Base-by-base conservation (phyloP, 179 eudicot species). In the Silene noctiflora region DNA sequence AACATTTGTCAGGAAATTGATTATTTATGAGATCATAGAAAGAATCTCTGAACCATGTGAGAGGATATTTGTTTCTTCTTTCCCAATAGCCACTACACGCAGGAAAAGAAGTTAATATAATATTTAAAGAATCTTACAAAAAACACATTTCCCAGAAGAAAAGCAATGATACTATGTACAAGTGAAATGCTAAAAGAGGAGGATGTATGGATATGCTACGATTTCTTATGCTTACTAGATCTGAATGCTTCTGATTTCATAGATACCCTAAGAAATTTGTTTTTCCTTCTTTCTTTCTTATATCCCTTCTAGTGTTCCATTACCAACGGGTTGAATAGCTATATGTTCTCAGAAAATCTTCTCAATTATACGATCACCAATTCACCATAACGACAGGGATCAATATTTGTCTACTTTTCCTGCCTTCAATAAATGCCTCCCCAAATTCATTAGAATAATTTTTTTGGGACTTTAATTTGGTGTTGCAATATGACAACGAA, bases 401-500 rank as follows among this genome's bases (percentile, higher is more conserved):
- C 51, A 68, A 56, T 24, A 73, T 20, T 68, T 33, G 69, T 31
- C 69, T 13, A 27, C 19, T 14, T n/a, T 55, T 67, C 71, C 33
- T 55, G 44, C n/a, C 53, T 67, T 69, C 20, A 20, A 42, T 69
- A 56, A 56, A 56, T 56, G 60, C 60, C 21, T 17, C 60, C 19
- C 60, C 19, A 56, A n/a, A 17, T 56, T 11, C 60, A 17, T 56
- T 56, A 21, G 60, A 56, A 56, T 56, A 12, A 8, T 42, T 17
- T 17, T 17, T 60, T 66, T 20, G 78, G 29, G 58, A 75, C 67
- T 46, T 77, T 8, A 16, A 29, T 44, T 25, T 69, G 69, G 4
- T 13, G 14, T 21, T 71, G 51, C 55, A 5, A 51, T 70, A 48
- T 64, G 42, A 64, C 39, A 33, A 35, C 9, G 19, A 78, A 42